phyloP scores from a whole-genome alignment of 164 flowering plant species.

The Vitis rupestris region DNA sequence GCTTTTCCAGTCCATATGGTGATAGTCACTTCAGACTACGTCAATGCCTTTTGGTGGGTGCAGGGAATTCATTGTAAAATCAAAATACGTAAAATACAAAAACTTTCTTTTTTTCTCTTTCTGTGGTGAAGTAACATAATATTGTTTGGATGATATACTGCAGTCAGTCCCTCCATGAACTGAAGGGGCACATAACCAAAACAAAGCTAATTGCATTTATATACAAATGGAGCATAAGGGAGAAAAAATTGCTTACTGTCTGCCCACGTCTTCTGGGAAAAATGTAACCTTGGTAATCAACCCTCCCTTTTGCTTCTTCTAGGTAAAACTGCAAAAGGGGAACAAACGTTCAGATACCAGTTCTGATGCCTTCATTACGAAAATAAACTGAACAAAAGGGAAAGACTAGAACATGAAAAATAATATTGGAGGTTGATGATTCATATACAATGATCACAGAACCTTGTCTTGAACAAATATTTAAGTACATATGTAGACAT shows the following conservation, averaged over 20 bases:
- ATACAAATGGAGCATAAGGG: not conserved
- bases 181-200: too few relatives aligned
- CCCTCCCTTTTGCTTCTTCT: constrained; percentile 91
- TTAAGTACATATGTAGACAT: not conserved
- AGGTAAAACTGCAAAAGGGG: constrained; percentile 67
- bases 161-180: too few relatives aligned
- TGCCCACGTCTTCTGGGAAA: constrained; percentile 81
- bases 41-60: too few relatives aligned
- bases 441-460: not conserved
- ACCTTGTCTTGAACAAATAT: not conserved
- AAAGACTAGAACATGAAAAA: not conserved
- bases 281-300: constrained; percentile 93
- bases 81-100: too few relatives aligned
- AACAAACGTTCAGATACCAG: not conserved
- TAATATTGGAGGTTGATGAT: not conserved
- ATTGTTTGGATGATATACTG: too few relatives aligned
- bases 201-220: too few relatives aligned
- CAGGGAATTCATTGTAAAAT: too few relatives aligned
- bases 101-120: too few relatives aligned
- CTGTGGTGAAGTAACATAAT: too few relatives aligned
- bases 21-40: too few relatives aligned
- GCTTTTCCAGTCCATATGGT: too few relatives aligned
- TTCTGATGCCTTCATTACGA: not conserved
- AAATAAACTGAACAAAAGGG: not conserved
- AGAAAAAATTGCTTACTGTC: constrained; percentile 50